Evolutionary conservation across 106 monocot genomes (phyloP).

Genomic region (Acorus gramineus): DNA sequence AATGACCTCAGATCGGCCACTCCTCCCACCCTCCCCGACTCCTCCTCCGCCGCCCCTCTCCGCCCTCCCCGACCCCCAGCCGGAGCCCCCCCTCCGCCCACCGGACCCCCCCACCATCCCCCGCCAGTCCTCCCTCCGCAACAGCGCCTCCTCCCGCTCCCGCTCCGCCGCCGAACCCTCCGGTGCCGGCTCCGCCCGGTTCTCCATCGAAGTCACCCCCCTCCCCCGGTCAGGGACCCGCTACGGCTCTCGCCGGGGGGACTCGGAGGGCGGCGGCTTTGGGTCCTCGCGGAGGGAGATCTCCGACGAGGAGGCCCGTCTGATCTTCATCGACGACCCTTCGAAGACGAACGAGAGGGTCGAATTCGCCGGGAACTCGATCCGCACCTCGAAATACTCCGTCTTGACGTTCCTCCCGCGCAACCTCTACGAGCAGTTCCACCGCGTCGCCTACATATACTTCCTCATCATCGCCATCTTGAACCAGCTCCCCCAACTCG

Average conservation of each 20-base stretch:
- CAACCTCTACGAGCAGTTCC: constrained; percentile 97
- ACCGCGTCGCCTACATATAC: constrained; percentile 88
- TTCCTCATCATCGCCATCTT: constrained; percentile 86
- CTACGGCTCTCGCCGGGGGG: constrained; percentile 18
- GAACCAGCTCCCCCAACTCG: constrained; percentile 91
- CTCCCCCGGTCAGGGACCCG: constrained; percentile 16
- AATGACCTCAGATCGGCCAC: constrained; percentile 27
- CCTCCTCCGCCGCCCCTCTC: background rate
- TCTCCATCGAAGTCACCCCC: background rate
- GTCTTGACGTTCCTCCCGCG: constrained; percentile 79
- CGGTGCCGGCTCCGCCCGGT: background rate
- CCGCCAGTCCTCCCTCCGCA: background rate
- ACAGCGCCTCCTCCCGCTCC: background rate
- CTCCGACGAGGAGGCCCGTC: constrained; percentile 67
- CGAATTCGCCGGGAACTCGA: constrained; percentile 56
- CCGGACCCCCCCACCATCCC: constrained; percentile 2
- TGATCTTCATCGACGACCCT: constrained; percentile 50
- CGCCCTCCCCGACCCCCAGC: background rate
- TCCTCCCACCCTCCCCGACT: constrained; percentile 15
- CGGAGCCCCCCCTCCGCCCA: constrained; percentile 2
- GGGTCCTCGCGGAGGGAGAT: constrained; percentile 47
- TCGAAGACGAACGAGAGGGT: constrained; percentile 24
- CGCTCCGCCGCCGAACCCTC: background rate
- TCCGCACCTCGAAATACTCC: constrained; percentile 87
- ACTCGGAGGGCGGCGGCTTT: constrained; percentile 25